Base-by-base conservation (phyloP, 2,329 filamentous ascomycete genomes). In the Fusarium musae region DNA sequence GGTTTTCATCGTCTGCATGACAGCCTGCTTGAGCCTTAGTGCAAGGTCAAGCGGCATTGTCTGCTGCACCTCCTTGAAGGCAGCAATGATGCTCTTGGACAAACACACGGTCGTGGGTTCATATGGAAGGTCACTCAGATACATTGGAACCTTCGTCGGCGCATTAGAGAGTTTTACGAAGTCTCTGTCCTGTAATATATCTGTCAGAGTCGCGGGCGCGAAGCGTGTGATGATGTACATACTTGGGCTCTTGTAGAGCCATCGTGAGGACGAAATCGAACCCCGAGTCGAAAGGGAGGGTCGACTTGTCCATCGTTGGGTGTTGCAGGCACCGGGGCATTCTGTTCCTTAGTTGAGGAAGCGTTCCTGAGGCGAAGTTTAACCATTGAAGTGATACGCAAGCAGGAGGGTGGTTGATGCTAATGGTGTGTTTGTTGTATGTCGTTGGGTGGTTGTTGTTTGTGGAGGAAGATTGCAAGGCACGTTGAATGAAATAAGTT, bases 61-160 rank as follows among this genome's bases (percentile, higher is more conserved):
- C 28, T 32, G 6, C 28, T 32, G 21, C 1, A 49, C 15, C 4
- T n/a, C 21, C 1, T 0, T 12, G 46, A 49, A n/a, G 4, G 46
- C 46, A 32, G 28, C 19, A 7, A n/a, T 2, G 4, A 47, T 16
- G 3, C 9, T 16, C 2, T 16, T 9, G 3, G 5, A 11, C 19
- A 47, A 8, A 6, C 3, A 0, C 4, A 3, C 3, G 9, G 12
- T 1, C 4, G 1, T 17, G 10, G 16, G 8, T 9, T 11, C 9
- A 8, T 16, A 3, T 11, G 17, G 17, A 3, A 28, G 1, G 17
- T 46, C 43, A 15, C 5, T 2, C 8, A 1, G 17, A 30, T 21
- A 2, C 12, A 28, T 9, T 7, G 3, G 12, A 3, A 15, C 3
- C 6, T 21, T 28, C 2, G 12, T 0, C 11, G 17, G 7, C 4